Base-by-base conservation (phyloP, 2,329 filamentous ascomycete genomes). In the Sporothrix pallida region DNA sequence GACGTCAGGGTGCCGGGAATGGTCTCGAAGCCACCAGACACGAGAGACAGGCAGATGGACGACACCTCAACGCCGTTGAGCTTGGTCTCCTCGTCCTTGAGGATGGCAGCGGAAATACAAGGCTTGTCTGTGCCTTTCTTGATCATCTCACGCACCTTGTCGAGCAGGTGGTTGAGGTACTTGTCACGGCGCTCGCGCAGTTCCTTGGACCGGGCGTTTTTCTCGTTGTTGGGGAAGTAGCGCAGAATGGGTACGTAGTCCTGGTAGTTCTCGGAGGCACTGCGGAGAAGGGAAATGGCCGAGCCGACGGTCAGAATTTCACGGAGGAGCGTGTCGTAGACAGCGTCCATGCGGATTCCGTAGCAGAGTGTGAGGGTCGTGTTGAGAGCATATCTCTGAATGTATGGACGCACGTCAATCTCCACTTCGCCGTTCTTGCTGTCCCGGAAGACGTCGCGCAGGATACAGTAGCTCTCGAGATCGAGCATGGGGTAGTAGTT, bases 401-500 rank as follows among this genome's bases (percentile, higher is more conserved):
- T 92, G 81, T 94, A 92, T 0, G 90, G 86, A 8, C 88, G 89
- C 0, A 92, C 92, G 75, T 95, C 91, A 48, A 95, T 83, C 65
- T 93, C 90, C 0, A 75, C 9, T 0, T 20, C 60, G 17, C 75
- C 75, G 37, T 70, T 50, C 15, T 60, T 83, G 77, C 88, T 89
- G 77, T 94, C 90, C 0, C 86, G 81, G 48, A 92, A 84, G 56
- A 95, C 85, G 77, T 95, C 92, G 76, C 89, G 90, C 81, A 95
- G 91, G 72, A 90, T 92, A 15, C 88, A 87, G 15, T 86, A 90
- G 42, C 90, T 89, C 80, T 95, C 93, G 37, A 94, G 88, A 77
- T 95, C 93, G 70, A 95, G 90, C 77, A 94, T 93, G 0, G 93
- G 92, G 88, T 94, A 92, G 80, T 95, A 95, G 0, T 90, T 90